Percentiles rank a stretch among this genome's conserved stretches.
Evolutionary conservation across 352 stramenopile species (phyloP).

Genomic region (Hyaloperonospora arabidopsidis): DNA sequence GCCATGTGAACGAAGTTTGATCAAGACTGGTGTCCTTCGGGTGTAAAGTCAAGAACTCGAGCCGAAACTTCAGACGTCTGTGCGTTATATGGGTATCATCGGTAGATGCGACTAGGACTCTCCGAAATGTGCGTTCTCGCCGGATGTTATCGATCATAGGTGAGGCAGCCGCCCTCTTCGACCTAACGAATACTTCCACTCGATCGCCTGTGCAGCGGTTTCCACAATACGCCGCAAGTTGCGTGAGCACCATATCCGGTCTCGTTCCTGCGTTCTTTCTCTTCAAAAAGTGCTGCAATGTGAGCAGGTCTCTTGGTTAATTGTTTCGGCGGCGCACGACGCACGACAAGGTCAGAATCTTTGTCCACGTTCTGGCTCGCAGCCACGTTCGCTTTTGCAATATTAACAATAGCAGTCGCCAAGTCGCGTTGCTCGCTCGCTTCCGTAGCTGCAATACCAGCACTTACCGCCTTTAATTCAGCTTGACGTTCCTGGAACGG

Average conservation of each 20-base stretch:
- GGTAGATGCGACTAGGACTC: no score
- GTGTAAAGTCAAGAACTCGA: no score
- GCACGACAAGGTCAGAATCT: neutral
- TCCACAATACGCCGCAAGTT: conserved; percentile 15
- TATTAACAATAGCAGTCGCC: conserved; percentile 26
- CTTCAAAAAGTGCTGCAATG: neutral
- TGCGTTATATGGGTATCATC: no score
- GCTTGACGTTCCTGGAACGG: conserved; percentile 28
- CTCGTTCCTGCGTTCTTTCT: conserved; percentile 3
- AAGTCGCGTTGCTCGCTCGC: conserved; percentile 22
- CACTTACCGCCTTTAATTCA: conserved; percentile 15
- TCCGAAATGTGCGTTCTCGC: no score
- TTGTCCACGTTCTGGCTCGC: conserved; percentile 5
- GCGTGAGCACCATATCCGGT: neutral
- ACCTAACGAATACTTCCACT: neutral
- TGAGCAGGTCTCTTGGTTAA: neutral
- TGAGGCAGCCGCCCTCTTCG: no score
- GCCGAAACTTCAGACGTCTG: no score
- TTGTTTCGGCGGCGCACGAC: conserved; percentile 1
- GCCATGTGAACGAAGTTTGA: no score
- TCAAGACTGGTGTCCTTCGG: no score
- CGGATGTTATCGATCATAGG: no score
- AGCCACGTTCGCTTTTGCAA: conserved; percentile 17
- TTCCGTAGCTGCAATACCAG: conserved; percentile 8
- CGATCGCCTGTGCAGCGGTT: conserved; percentile 22